A percentile compares a stretch with the other conserved stretches of the same genome.
These are phyloP conservation scores for Schizonepeta tenuifolia DNA, from an alignment of 257 asterid genomes.

Conservation along the genomic window DNA sequence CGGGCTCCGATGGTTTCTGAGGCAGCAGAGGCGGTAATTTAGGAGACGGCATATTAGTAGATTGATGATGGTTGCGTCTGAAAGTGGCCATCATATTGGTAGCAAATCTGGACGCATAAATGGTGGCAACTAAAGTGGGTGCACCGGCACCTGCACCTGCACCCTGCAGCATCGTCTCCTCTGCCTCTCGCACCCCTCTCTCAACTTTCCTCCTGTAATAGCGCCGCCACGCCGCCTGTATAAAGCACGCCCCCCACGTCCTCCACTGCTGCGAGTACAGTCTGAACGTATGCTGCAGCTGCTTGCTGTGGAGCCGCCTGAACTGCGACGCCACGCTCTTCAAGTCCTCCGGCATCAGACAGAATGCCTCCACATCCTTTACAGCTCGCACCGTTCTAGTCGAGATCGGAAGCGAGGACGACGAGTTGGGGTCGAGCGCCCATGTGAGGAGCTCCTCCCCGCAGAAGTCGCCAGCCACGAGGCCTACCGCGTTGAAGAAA, in stretches of 20 bases:
- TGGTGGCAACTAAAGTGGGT: slow-evolving; percentile 50
- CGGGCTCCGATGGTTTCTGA: slow-evolving; percentile 73
- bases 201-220: slow-evolving; percentile 55
- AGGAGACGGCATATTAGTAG: slow-evolving; percentile 36
- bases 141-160: too few relatives aligned
- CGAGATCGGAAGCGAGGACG: slow-evolving; percentile 53
- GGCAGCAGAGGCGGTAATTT: slow-evolving; percentile 48
- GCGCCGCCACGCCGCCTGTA: slow-evolving; percentile 75
- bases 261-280: slow-evolving; percentile 70
- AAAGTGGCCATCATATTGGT: slow-evolving; percentile 45
- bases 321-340: slow-evolving; percentile 48
- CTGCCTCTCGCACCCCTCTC: slow-evolving; percentile 48
- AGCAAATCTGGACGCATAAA: slow-evolving; percentile 65
- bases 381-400: slow-evolving; percentile 55
- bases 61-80: slow-evolving; percentile 35
- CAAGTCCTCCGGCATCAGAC: slow-evolving; percentile 47
- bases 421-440: slow-evolving; percentile 59
- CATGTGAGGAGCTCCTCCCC: slow-evolving; percentile 64
- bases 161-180: slow-evolving; percentile 39
- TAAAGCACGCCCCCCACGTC: slow-evolving; percentile 70
- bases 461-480: slow-evolving; percentile 54
- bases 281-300: slow-evolving; percentile 54
- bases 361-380: slow-evolving; percentile 52
- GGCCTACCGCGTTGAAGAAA: slow-evolving; percentile 56
- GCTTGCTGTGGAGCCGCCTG: slow-evolving; percentile 53